Evolutionary conservation across 202 grass and related monocot genomes (phyloP), one percentile per base, ranked within the genome.

Genomic region (Carex sylvatica): DNA sequence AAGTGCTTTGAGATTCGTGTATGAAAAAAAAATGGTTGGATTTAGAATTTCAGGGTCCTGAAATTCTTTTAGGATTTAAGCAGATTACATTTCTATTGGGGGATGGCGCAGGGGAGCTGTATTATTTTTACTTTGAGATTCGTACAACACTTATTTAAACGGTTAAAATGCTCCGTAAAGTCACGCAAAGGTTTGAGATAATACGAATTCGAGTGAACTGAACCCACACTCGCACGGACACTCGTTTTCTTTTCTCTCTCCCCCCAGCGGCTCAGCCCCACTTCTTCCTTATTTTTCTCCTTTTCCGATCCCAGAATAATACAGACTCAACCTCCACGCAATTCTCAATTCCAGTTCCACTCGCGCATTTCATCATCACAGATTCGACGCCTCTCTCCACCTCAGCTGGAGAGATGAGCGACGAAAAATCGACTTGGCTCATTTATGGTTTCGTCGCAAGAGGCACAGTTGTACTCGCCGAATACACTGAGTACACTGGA

Each of bases 401-500:
- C 47, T 79, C 74, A 79, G 73, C n/a, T 74, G 30, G 72, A 20
- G 78, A 52, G 38, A 80, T 72, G 74, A 78, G 85, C 69, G 78
- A 81, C 13, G 83, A 54, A 14, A 85, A 91, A 83, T 86, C 69
- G 65, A 89, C 91, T 46, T 92, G 94, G 90, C 87, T 94, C 66
- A 97, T 97, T 85, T 97, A 94, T 80, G 88, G 92, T 23, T 97
- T 97, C 91, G 94, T 94, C 42, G 88, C 94, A 73, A 88, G 94
- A 80, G 94, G 94, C 64, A 97, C 88, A n/a, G 87, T 93, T 19
- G 94, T 97, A 66, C 78, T 97, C 59, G 86, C 92, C 33, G 94
- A 97, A 87, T 94, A 97, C 88, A 97, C 94, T 15, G 94, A 97
- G 83, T 97, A 87, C 85, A 97, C 94, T 38, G 94, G 94, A 10